These are phyloP conservation scores for Pittosporum tobira DNA, from an alignment of 129 eudicot species.

Conservation along the genomic window DNA sequence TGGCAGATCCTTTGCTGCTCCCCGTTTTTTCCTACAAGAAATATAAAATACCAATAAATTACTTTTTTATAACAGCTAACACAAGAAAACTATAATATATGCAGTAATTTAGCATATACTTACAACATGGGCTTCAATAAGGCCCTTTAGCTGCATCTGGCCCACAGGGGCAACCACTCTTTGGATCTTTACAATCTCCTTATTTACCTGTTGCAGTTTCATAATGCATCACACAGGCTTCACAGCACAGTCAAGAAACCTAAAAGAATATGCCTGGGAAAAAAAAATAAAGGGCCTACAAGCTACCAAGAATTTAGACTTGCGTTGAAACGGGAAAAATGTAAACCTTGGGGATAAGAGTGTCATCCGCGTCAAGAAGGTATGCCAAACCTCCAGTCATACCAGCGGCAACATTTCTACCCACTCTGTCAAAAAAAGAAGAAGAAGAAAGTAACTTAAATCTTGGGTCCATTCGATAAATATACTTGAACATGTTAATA, in stretches of 20 bases:
- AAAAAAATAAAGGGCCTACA: not conserved
- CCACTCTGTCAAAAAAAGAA: slow-evolving; percentile 51
- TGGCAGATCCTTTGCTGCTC: slow-evolving; percentile 67
- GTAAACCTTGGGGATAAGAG: slow-evolving; percentile 85
- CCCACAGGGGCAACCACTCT: slow-evolving; percentile 99
- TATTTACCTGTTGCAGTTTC: slow-evolving; percentile 52
- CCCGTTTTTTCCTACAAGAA: slow-evolving; percentile 81
- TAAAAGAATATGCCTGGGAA: not conserved
- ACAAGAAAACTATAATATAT: not conserved
- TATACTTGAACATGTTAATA: not conserved
- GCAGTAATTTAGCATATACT: slow-evolving; percentile 27
- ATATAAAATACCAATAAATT: not conserved
- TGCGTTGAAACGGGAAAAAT: not conserved
- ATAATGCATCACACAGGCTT: slow-evolving; percentile 1
- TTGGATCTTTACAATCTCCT: slow-evolving; percentile 97
- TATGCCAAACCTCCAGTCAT: slow-evolving; percentile 99
- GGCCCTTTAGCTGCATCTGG: slow-evolving; percentile 95
- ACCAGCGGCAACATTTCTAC: slow-evolving; percentile 97
- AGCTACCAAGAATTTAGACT: not conserved
- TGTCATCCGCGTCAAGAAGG: slow-evolving; percentile 91
- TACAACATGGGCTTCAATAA: slow-evolving; percentile 90
- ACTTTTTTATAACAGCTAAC: not conserved
- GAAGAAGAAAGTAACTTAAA: not conserved
- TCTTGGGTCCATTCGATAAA: not conserved
- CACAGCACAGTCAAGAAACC: not conserved